These are phyloP conservation scores for Podila verticillata DNA, from an alignment of 192 early-diverging fungal genomes.

Conservation along the genomic window DNA sequence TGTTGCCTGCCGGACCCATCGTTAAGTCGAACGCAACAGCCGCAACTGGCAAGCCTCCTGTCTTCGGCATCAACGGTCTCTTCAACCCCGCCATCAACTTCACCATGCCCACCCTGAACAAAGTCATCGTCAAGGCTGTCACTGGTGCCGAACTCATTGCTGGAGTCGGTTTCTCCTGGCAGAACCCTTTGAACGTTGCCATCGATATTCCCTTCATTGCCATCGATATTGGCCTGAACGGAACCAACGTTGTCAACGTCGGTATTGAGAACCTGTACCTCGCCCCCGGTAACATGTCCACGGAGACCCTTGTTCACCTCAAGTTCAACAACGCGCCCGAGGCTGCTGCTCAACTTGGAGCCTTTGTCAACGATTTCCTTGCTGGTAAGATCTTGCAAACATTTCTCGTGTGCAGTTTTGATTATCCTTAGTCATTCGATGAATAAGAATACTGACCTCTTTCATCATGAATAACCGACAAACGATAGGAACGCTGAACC, in stretches of 20 bases:
- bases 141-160: conserved; percentile 36
- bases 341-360: conserved; percentile 26
- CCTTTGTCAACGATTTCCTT: conserved; percentile 38
- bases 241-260: conserved; percentile 29
- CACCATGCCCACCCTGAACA: conserved; percentile 34
- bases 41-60: conserved; percentile 11
- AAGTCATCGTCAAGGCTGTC: conserved; percentile 35
- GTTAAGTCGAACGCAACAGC: conserved; percentile 18
- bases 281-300: conserved; percentile 30
- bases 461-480: background rate
- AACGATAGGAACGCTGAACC: conserved; percentile 27
- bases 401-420: background rate
- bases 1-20: conserved; percentile 20
- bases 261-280: conserved; percentile 23
- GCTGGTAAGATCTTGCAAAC: conserved; percentile 3
- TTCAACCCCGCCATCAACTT: conserved; percentile 25
- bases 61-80: conserved; percentile 33
- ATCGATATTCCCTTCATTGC: conserved; percentile 39
- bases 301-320: conserved; percentile 34
- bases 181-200: conserved; percentile 39
- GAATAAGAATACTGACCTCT: background rate
- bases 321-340: conserved; percentile 39
- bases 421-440: background rate
- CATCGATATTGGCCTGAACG: conserved; percentile 42
- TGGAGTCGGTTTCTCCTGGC: conserved; percentile 44